phyloP scores from a whole-genome alignment of 1,284 basidiomycete genomes.

The Coniferiporia sulphurascens region DNA sequence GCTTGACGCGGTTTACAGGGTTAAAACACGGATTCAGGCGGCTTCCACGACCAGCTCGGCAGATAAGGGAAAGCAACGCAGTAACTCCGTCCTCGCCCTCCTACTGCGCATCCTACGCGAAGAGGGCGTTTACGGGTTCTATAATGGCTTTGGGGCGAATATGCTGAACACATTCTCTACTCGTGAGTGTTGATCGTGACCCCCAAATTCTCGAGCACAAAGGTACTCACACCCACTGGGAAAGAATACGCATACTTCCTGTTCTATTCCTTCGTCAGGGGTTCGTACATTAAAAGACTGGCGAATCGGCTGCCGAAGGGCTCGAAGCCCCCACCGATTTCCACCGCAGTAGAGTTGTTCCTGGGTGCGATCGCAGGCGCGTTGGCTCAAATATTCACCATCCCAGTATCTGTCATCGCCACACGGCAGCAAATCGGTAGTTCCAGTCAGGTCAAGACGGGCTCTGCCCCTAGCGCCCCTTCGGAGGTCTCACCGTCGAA shows the following conservation, averaged over 20 bases:
- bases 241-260: conserved; percentile 99
- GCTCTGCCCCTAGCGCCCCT: conserved; percentile 12
- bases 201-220: background rate
- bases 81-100: conserved; percentile 60
- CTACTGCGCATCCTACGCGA: conserved; percentile 68
- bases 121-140: conserved; percentile 81
- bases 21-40: conserved; percentile 96
- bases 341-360: conserved; percentile 78
- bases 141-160: conserved; percentile 93
- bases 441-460: conserved; percentile 23
- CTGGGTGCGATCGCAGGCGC: conserved; percentile 92
- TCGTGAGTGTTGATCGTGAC: conserved; percentile 53
- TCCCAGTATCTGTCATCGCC: conserved; percentile 96
- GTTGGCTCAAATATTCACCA: conserved; percentile 96
- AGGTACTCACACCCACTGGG: conserved; percentile 10
- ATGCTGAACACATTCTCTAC: conserved; percentile 98
- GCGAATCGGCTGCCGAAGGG: conserved; percentile 51
- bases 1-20: conserved; percentile 40
- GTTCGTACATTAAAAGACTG: conserved; percentile 72
- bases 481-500: conserved; percentile 16
- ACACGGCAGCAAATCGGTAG: conserved; percentile 91
- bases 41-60: conserved; percentile 30
- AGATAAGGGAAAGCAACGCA: conserved; percentile 45
- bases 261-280: conserved; percentile 92
- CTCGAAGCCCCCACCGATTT: conserved; percentile 55